Conservation (phyloP, 345 rosid genomes). For the thale cress (Arabidopsis thaliana) region TAIR10.1 NC_003076.8:4464001-4464500, state of each 20-base stretch:
- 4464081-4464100: not conserved
- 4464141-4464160: not conserved
- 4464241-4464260: constrained; percentile 84
- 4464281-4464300: constrained; percentile 80
- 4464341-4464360: constrained; percentile 40
- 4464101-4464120: constrained; percentile 14
- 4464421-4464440: constrained; percentile 40
- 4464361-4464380: constrained; percentile 25
- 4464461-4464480: not conserved
- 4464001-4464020: constrained; percentile 80
- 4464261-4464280: constrained; percentile 83
- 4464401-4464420: constrained; percentile 39
- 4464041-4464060: constrained; percentile 74
- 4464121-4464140: constrained; percentile 4
- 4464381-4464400: constrained; percentile 40
- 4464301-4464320: constrained; percentile 53
- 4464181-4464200: constrained; percentile 91
- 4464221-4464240: constrained; percentile 98
- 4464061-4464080: constrained; percentile 86
- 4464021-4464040: constrained; percentile 75
- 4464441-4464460: constrained; percentile 15
- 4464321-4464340: constrained; percentile 37
- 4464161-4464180: constrained; percentile 99
- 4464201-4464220: constrained; percentile 88
- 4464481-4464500: not conserved